Evolutionary conservation across 768 basidiomycete species (phyloP).

Genomic region (Agaricus blazei): DNA sequence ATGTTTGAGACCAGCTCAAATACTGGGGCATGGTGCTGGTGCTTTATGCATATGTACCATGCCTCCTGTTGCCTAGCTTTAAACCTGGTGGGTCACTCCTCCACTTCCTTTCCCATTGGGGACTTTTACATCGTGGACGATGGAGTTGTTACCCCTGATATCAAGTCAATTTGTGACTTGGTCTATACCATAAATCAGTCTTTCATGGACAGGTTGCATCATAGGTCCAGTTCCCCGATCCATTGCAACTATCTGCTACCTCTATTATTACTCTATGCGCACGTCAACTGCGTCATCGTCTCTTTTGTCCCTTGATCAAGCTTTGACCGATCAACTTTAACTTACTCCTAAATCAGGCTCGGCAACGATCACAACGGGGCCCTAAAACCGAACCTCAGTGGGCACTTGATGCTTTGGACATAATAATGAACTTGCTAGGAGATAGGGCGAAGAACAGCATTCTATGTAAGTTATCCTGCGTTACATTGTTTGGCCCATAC

Average conservation of each 20-base stretch:
- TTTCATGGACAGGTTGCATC: slow-evolving; percentile 6
- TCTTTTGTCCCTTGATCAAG: slow-evolving; percentile 2
- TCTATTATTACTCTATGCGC: neutral
- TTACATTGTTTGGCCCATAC: slow-evolving; percentile 7
- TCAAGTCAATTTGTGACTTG: slow-evolving; percentile 4
- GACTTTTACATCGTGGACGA: neutral
- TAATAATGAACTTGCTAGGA: slow-evolving; percentile 42
- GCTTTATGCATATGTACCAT: slow-evolving; percentile 67
- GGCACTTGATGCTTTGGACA: slow-evolving; percentile 37
- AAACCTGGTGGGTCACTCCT: slow-evolving; percentile 44
- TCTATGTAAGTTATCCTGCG: slow-evolving; percentile 27
- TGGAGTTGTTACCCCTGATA: slow-evolving; percentile 8
- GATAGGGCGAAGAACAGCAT: slow-evolving; percentile 46
- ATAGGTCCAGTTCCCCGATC: neutral
- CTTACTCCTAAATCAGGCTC: slow-evolving; percentile 24
- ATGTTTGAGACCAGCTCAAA: slow-evolving; percentile 81
- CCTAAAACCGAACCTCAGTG: slow-evolving; percentile 34
- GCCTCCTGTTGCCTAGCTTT: slow-evolving; percentile 64
- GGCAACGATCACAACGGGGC: slow-evolving; percentile 32
- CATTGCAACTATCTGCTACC: neutral
- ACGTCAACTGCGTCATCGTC: slow-evolving; percentile 3
- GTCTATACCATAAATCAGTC: slow-evolving; percentile 11
- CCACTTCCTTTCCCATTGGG: neutral
- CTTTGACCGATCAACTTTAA: neutral
- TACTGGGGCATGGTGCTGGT: slow-evolving; percentile 78